A percentile compares a stretch with the other conserved stretches of the same genome.
These are phyloP conservation scores for Ceratonia siliqua DNA, from an alignment of 306 rosid genomes.

Conservation along the genomic window DNA sequence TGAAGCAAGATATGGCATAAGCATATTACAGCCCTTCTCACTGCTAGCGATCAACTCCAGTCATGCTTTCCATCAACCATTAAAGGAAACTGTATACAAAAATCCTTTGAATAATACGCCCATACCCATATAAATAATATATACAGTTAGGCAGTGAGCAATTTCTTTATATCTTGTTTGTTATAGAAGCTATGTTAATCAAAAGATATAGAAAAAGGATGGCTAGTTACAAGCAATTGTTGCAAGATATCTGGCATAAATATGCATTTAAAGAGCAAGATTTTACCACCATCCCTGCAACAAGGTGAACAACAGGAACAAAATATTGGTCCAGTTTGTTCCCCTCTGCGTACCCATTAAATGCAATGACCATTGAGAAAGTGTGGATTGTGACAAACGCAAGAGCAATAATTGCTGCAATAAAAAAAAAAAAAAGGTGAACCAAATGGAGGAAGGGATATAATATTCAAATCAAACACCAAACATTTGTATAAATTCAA, in stretches of 20 bases:
- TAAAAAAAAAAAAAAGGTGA: constrained; percentile 31
- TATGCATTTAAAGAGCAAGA: constrained; percentile 29
- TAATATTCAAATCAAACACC: constrained; percentile 6
- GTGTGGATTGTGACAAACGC: constrained; percentile 95
- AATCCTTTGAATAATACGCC: no score
- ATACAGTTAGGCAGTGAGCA: neutral
- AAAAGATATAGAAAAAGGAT: neutral
- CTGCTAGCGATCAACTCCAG: no score
- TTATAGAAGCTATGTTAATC: neutral
- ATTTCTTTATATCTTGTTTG: neutral
- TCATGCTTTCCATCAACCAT: no score
- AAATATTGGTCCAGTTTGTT: constrained; percentile 73
- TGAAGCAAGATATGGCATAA: neutral
- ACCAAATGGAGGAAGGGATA: neutral
- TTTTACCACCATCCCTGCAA: constrained; percentile 80
- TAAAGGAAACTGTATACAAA: no score
- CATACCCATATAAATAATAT: no score
- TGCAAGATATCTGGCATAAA: constrained; percentile 11
- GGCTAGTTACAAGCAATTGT: constrained; percentile 9
- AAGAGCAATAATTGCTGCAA: constrained; percentile 82
- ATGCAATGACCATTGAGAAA: constrained; percentile 95
- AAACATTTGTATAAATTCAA: constrained; percentile 8
- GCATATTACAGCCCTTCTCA: neutral
- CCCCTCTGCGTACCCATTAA: constrained; percentile 83
- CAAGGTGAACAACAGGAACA: constrained; percentile 78